phyloP scores from a whole-genome alignment of 2,329 filamentous ascomycete genomes.

The Ascochyta koolunga region DNA sequence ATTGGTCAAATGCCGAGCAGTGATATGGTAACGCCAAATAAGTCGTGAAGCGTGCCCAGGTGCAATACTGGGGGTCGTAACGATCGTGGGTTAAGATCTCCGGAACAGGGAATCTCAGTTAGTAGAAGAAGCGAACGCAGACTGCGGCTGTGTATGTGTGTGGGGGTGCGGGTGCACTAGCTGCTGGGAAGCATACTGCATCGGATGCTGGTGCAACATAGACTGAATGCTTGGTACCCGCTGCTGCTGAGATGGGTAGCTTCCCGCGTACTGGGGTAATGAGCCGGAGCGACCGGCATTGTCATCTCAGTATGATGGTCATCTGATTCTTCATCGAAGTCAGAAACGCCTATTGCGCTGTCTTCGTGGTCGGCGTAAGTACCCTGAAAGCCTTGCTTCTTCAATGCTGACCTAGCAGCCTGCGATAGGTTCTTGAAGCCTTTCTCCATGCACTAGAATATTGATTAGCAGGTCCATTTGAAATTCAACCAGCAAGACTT shows the following conservation, averaged over 20 bases:
- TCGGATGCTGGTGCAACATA: slow-evolving; percentile 41
- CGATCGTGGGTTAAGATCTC: slow-evolving; percentile 3
- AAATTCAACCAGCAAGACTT: slow-evolving; percentile 2
- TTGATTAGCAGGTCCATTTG: slow-evolving; percentile 15
- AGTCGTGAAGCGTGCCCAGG: neutral
- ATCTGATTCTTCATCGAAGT: slow-evolving; percentile 54
- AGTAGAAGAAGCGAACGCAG: neutral
- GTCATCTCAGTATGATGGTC: slow-evolving; percentile 38
- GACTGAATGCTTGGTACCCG: slow-evolving; percentile 50
- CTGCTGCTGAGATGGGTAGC: slow-evolving; percentile 33
- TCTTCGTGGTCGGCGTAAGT: slow-evolving; percentile 64
- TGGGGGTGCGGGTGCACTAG: slow-evolving; percentile 20
- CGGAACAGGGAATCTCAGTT: neutral
- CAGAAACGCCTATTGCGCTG: slow-evolving; percentile 68
- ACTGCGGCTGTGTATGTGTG: slow-evolving; percentile 11
- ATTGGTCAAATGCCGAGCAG: slow-evolving; percentile 17
- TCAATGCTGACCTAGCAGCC: slow-evolving; percentile 68
- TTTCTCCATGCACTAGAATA: slow-evolving; percentile 76
- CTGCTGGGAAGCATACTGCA: slow-evolving; percentile 28
- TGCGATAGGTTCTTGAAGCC: slow-evolving; percentile 81
- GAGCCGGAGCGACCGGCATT: slow-evolving; percentile 30
- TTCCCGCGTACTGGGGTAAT: slow-evolving; percentile 26
- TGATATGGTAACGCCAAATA: slow-evolving; percentile 13
- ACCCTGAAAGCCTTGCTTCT: slow-evolving; percentile 60
- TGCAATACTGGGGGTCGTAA: slow-evolving; percentile 10